A percentile compares a stretch with the other conserved stretches of the same genome.
These are phyloP conservation scores for Dalbergia cochinchinensis DNA, from an alignment of 306 rosid genomes.

Conservation along the genomic window DNA sequence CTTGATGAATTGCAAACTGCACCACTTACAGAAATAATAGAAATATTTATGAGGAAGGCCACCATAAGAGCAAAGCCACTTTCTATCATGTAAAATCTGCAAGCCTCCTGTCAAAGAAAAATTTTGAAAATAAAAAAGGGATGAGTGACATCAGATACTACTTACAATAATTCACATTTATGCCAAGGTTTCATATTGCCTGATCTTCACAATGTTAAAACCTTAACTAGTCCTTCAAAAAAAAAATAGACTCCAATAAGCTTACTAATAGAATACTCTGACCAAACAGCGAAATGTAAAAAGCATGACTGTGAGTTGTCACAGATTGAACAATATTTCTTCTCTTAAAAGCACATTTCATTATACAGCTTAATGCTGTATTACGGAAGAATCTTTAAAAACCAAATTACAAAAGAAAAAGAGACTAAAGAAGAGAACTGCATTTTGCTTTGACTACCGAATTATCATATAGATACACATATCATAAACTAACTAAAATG, in stretches of 20 bases:
- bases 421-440: neutral
- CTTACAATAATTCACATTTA: neutral
- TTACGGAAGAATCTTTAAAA: neutral
- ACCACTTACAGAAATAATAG: conserved; percentile 92
- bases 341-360: neutral
- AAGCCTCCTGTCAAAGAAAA: conserved; percentile 75
- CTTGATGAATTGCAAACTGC: conserved; percentile 80
- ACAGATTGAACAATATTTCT: conserved; percentile 10
- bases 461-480: neutral
- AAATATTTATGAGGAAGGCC: conserved; percentile 88
- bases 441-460: neutral
- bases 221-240: conserved; percentile 11
- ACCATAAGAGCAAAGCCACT: conserved; percentile 92
- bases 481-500: no score
- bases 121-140: neutral
- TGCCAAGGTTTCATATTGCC: conserved; percentile 4
- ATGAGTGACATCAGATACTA: conserved; percentile 30
- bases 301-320: neutral
- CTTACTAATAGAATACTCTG: neutral
- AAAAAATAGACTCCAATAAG: neutral
- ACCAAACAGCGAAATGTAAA: neutral
- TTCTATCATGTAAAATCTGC: conserved; percentile 89
- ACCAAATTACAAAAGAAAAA: neutral
- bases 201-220: conserved; percentile 13
- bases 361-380: neutral